Base-by-base conservation (phyloP, 2,329 filamentous ascomycete species). In the Penicillium sp. region DNA sequence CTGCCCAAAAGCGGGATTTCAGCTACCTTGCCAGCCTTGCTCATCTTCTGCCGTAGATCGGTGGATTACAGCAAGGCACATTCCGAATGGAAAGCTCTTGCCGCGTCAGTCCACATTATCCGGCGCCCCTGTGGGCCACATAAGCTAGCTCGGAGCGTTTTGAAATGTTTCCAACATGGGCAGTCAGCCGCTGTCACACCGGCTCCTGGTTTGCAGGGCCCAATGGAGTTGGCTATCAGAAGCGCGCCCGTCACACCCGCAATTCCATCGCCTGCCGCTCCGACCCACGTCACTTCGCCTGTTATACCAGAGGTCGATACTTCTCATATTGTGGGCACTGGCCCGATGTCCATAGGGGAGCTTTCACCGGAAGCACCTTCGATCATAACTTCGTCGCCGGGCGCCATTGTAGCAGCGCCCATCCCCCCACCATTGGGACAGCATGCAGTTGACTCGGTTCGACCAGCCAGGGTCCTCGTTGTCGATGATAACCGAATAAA, bases 401-500 rank as follows among this genome's bases (percentile, higher is more conserved):
- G 48, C 6, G 40, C 15, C 2, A 40, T 54, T 17, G 26, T 23
- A 4, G 42, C 41, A 4, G 33, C 43, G 4, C 41, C 51, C 2
- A 20, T 48, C 13, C 49, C 51, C 6, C 25, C 27, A 3, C 51
- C 53, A 10, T 21, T 53, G 7, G 27, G 28, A 3, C 41, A 58
- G 21, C 33, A 36, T 27, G 3, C 35, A 34, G 42, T 33, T 10
- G 11, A 26, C 5, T 28, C 48, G 10, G 23, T 30, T 4, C 48
- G 50, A 13, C 43, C 39, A 4, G 43, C 63, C 2, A 57, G 58
- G 8, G 54, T 73, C 2, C 58, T 72, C 1, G 64, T 73, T 0
- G 70, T 73, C 3, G 70, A 73, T 30, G 70, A 73, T 45, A 73
- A 73, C 43, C 51, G 56, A 2, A 72, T 73, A 42, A 72, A 73